Evolutionary conservation across 2,329 filamentous ascomycete species (phyloP).

Genomic region (Moelleriella libera): DNA sequence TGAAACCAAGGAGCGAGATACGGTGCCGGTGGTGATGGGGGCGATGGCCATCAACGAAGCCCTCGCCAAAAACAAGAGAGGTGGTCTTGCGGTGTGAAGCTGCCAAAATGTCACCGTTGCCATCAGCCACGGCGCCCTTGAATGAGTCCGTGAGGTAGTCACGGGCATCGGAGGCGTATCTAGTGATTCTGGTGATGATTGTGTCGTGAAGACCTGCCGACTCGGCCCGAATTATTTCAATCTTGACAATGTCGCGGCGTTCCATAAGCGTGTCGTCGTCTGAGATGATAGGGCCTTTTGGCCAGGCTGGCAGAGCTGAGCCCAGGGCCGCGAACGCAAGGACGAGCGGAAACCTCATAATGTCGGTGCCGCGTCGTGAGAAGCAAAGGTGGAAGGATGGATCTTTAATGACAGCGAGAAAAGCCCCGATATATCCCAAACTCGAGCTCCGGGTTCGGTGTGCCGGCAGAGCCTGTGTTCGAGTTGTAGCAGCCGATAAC

Average conservation of each 20-base stretch:
- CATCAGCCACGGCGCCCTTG: constrained; percentile 5
- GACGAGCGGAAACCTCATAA: constrained; percentile 1
- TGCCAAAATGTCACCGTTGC: constrained; percentile 7
- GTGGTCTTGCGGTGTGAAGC: neutral
- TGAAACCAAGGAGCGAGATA: constrained; percentile 4
- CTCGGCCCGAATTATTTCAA: constrained; percentile 1
- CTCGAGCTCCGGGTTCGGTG: no score
- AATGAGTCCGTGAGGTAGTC: constrained; percentile 3
- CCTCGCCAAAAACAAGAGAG: neutral
- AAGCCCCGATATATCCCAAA: no score
- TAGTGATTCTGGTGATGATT: constrained; percentile 4
- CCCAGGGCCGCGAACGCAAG: constrained; percentile 1
- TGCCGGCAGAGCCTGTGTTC: no score
- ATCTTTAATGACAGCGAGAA: no score
- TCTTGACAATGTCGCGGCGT: neutral
- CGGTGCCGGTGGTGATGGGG: neutral
- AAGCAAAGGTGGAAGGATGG: neutral
- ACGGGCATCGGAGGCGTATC: constrained; percentile 5
- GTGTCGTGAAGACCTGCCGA: neutral
- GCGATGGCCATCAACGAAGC: neutral
- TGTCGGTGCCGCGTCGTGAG: neutral
- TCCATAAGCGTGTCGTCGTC: constrained; percentile 6
- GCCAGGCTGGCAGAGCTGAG: constrained; percentile 2
- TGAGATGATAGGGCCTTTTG: constrained; percentile 2
- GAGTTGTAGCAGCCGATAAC: no score